These are phyloP conservation scores for Pleurotus salmoneostramineus DNA, from an alignment of 768 basidiomycete genomes.

Conservation along the genomic window DNA sequence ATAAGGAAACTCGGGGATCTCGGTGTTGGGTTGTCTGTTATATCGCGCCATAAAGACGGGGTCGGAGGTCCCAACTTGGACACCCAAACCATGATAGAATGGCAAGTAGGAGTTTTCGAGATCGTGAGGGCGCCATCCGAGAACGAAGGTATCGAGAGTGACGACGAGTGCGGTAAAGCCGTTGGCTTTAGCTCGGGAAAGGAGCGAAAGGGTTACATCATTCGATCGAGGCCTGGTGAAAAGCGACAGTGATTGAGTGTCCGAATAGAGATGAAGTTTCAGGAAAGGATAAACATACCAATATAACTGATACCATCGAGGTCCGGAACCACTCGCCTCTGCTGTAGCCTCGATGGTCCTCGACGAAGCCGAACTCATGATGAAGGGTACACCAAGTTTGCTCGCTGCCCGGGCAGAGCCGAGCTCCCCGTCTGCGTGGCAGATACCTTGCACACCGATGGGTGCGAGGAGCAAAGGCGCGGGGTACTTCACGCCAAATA, in stretches of 20 bases:
- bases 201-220: slow-evolving; percentile 60
- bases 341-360: slow-evolving; percentile 80
- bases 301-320: slow-evolving; percentile 81
- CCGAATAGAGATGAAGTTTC: background rate
- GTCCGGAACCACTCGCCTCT: slow-evolving; percentile 59
- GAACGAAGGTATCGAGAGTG: slow-evolving; percentile 68
- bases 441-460: slow-evolving; percentile 76
- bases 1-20: slow-evolving; percentile 55
- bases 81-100: slow-evolving; percentile 60
- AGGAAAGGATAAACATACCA: slow-evolving; percentile 36
- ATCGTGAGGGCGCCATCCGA: slow-evolving; percentile 80
- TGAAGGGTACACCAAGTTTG: slow-evolving; percentile 60
- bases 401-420: slow-evolving; percentile 64
- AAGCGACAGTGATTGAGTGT: background rate
- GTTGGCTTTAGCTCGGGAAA: slow-evolving; percentile 59
- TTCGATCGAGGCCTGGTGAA: slow-evolving; percentile 52
- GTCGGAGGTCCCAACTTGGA: slow-evolving; percentile 67
- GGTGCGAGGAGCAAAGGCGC: slow-evolving; percentile 67
- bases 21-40: slow-evolving; percentile 38
- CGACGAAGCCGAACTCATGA: slow-evolving; percentile 72
- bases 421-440: slow-evolving; percentile 68
- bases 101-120: slow-evolving; percentile 62
- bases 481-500: slow-evolving; percentile 64
- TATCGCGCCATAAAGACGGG: slow-evolving; percentile 72
- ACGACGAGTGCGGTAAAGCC: slow-evolving; percentile 74